phyloP scores from a whole-genome alignment of 2,329 filamentous ascomycete species.

The Apiospora hydei region DNA sequence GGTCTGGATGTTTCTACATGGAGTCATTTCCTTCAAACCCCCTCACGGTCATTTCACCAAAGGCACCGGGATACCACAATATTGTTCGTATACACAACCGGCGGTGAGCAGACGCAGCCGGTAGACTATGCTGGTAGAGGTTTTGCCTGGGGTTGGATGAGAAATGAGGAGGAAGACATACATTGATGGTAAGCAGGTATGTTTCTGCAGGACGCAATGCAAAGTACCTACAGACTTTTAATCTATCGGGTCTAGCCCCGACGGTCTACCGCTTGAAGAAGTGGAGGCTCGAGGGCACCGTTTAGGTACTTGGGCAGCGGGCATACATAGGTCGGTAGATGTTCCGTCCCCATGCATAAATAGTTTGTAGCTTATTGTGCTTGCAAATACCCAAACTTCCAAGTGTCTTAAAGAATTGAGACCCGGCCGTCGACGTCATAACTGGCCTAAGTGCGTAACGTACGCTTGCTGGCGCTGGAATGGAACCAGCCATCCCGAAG shows the following conservation, averaged over 20 bases:
- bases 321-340: background rate
- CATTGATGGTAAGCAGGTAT: background rate
- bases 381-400: background rate
- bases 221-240: background rate
- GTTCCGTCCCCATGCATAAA: background rate
- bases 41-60: background rate
- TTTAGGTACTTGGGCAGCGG: background rate
- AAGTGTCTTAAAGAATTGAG: background rate
- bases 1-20: background rate
- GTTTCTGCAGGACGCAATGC: background rate
- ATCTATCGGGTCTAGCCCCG: background rate
- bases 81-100: background rate
- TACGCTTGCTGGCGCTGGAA: background rate
- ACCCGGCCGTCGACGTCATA: slow-evolving; percentile 1
- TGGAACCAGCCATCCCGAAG: background rate
- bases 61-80: background rate
- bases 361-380: background rate
- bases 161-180: background rate
- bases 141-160: background rate
- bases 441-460: background rate
- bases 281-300: background rate
- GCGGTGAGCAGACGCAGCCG: background rate
- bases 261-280: background rate
- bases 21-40: background rate
- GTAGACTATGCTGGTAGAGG: background rate